phyloP scores from a whole-genome alignment of 2,329 filamentous ascomycete genomes.

The Thelonectria discophora region DNA sequence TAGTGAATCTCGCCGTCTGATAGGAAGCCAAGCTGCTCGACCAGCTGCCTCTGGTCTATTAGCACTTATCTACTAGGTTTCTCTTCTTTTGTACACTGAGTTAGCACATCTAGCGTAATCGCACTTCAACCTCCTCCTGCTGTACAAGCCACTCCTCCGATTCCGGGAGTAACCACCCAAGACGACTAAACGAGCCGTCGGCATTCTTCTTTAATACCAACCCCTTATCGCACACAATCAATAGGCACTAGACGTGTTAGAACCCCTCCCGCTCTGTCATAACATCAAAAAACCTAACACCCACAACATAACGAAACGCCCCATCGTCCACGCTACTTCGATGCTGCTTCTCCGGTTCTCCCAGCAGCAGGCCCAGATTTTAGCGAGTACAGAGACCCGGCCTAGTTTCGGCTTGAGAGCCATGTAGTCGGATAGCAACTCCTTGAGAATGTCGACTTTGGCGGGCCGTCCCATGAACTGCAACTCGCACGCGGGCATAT shows the following conservation, averaged over 20 bases:
- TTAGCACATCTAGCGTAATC: background rate
- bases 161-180: constrained; percentile 4
- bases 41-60: too few relatives aligned
- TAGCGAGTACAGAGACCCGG: background rate
- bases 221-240: constrained; percentile 6
- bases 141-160: constrained; percentile 6
- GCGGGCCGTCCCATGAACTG: constrained; percentile 10
- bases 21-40: too few relatives aligned
- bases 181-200: constrained; percentile 5
- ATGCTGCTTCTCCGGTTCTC: background rate
- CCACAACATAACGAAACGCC: background rate
- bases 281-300: constrained; percentile 13
- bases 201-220: constrained; percentile 3
- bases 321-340: background rate
- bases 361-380: background rate
- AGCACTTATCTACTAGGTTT: too few relatives aligned
- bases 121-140: background rate
- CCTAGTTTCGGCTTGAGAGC: background rate
- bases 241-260: constrained; percentile 3
- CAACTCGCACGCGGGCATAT: constrained; percentile 24
- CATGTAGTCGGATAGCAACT: background rate
- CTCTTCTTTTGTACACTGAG: too few relatives aligned
- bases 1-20: too few relatives aligned
- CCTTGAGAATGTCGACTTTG: constrained; percentile 3
- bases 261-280: constrained; percentile 2